phyloP scores from a whole-genome alignment of 2,329 filamentous ascomycete species.

The Fusarium paranaense region DNA sequence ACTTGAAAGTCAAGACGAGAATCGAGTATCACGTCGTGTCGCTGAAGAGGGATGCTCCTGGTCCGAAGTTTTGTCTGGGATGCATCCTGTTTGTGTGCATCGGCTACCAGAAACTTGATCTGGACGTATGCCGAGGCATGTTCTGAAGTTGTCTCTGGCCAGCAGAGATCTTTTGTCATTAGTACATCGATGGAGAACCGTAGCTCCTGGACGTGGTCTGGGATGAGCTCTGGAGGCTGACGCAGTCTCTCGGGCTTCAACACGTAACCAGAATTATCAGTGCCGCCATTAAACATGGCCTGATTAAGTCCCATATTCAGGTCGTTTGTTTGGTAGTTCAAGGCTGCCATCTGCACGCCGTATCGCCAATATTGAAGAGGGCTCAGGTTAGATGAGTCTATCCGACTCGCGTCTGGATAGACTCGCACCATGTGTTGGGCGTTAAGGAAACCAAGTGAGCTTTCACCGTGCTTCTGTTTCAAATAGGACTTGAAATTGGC shows the following conservation, averaged over 20 bases:
- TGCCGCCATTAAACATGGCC: conserved; percentile 17
- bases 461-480: background rate
- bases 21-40: background rate
- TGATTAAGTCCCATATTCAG: conserved; percentile 6
- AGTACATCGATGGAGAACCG: conserved; percentile 5
- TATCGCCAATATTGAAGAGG: conserved; percentile 18
- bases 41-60: accelerated
- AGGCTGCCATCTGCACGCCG: conserved; percentile 23
- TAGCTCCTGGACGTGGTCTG: background rate
- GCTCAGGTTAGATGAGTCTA: conserved; percentile 29
- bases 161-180: background rate
- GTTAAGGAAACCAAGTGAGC: background rate
- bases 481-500: conserved; percentile 2
- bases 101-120: conserved; percentile 7
- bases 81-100: background rate
- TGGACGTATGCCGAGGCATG: background rate
- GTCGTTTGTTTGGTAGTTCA: conserved; percentile 26
- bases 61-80: background rate
- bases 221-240: background rate
- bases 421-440: conserved; percentile 12
- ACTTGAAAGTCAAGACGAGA: background rate
- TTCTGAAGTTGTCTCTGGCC: accelerated
- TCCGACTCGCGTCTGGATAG: conserved; percentile 23
- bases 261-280: conserved; percentile 4
- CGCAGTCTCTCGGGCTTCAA: background rate